phyloP scores from a whole-genome alignment of 495 filamentous ascomycete genomes.

The Pyrenula massariospora region DNA sequence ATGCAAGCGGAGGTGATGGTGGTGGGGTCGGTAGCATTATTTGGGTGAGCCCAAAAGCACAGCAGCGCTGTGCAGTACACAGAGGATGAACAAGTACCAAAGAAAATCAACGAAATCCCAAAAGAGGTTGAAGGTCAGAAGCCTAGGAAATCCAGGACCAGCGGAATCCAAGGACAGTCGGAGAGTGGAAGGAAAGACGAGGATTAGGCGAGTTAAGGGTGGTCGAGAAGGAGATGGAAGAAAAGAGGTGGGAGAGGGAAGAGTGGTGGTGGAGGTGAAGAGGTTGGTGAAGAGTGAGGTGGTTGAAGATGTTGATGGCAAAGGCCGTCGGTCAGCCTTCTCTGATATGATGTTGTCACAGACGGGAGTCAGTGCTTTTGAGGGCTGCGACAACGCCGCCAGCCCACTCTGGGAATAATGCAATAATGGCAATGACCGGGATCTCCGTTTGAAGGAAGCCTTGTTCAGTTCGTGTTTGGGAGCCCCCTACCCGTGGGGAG shows the following conservation, averaged over 20 bases:
- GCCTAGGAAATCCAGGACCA: background rate
- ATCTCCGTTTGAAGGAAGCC: background rate
- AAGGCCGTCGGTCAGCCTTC: background rate
- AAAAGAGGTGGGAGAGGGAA: background rate
- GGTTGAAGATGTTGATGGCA: background rate
- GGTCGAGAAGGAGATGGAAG: background rate
- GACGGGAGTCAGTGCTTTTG: background rate
- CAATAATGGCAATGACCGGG: too few relatives aligned
- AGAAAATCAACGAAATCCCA: background rate
- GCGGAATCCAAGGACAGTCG: background rate
- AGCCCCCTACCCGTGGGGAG: background rate
- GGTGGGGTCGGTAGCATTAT: conserved; percentile 52
- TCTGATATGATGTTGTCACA: background rate
- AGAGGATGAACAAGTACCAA: background rate
- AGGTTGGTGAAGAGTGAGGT: background rate
- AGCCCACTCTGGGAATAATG: background rate
- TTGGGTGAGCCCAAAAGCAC: conserved; percentile 1
- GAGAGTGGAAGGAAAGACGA: background rate
- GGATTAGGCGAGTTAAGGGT: background rate
- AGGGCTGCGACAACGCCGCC: background rate
- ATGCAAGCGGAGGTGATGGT: conserved; percentile 39
- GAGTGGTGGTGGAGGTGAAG: background rate
- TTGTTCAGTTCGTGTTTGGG: background rate
- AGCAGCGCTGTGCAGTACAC: background rate
- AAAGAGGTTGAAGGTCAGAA: too few relatives aligned